phyloP scores from a whole-genome alignment of 257 asterid genomes.

The Jaltomata sinuosa region DNA sequence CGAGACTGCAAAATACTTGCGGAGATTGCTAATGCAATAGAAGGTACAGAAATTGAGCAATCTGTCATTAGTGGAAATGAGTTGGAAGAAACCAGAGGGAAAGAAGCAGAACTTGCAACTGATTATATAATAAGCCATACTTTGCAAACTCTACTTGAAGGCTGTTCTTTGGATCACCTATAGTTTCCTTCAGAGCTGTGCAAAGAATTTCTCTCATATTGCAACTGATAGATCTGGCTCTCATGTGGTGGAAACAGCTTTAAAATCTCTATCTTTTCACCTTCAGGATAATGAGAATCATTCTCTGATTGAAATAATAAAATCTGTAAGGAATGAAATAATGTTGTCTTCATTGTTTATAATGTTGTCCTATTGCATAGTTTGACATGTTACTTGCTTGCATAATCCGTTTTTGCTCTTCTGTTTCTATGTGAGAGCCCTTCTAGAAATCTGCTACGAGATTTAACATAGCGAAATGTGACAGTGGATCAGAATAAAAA shows the following conservation, averaged over 20 bases:
- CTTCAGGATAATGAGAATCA: slow-evolving; percentile 55
- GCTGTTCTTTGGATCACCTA: slow-evolving; percentile 73
- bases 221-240: slow-evolving; percentile 89
- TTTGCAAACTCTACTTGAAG: slow-evolving; percentile 75
- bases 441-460: neutral
- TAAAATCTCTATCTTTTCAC: slow-evolving; percentile 69
- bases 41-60: slow-evolving; percentile 71
- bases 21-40: slow-evolving; percentile 73
- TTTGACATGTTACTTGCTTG: neutral
- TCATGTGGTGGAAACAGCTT: slow-evolving; percentile 90
- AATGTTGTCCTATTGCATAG: neutral
- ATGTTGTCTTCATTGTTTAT: neutral
- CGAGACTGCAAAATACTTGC: slow-evolving; percentile 72
- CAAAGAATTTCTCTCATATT: slow-evolving; percentile 47
- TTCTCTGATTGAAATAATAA: slow-evolving; percentile 42
- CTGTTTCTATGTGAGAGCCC: neutral
- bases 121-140: slow-evolving; percentile 92
- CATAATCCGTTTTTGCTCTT: neutral
- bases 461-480: neutral
- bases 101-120: slow-evolving; percentile 85
- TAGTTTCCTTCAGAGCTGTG: slow-evolving; percentile 53
- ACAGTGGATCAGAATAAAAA: neutral
- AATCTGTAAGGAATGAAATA: slow-evolving; percentile 51
- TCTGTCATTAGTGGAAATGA: slow-evolving; percentile 70
- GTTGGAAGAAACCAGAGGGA: slow-evolving; percentile 87